These are phyloP conservation scores for Sarcodon sp. DNA, from an alignment of 768 basidiomycete species.

Conservation along the genomic window DNA sequence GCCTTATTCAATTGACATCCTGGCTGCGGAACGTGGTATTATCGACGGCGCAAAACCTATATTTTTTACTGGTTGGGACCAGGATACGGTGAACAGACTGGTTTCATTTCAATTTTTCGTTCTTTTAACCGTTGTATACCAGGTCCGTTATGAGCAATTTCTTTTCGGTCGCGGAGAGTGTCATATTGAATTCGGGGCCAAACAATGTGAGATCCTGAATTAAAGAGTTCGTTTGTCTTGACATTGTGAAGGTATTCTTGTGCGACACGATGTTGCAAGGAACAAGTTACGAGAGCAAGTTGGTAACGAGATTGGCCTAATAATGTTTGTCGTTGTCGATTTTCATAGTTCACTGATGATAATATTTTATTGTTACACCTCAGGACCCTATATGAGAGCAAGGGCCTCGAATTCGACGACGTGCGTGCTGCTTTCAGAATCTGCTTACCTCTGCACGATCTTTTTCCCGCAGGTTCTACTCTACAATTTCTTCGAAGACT, in stretches of 20 bases:
- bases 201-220: constrained; percentile 36
- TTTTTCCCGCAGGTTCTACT: constrained; percentile 40
- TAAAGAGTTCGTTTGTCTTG: not conserved
- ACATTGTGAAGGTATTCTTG: constrained; percentile 42
- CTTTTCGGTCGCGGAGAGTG: constrained; percentile 21
- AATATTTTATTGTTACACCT: not conserved
- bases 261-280: constrained; percentile 44
- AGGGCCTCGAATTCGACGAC: constrained; percentile 57
- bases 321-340: constrained; percentile 30
- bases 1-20: constrained; percentile 49
- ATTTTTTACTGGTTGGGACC: constrained; percentile 38
- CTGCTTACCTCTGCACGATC: not conserved
- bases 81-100: constrained; percentile 29
- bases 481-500: constrained; percentile 68
- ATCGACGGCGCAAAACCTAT: constrained; percentile 42
- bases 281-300: constrained; percentile 34
- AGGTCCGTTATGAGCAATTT: not conserved
- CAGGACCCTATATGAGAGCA: constrained; percentile 48
- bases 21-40: constrained; percentile 42
- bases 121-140: not conserved
- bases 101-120: not conserved
- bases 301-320: constrained; percentile 39
- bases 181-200: constrained; percentile 45
- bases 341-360: not conserved
- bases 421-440: constrained; percentile 16